Evolutionary conservation across 139 green algal genomes (phyloP).

Genomic region (Choricystis sp.): DNA sequence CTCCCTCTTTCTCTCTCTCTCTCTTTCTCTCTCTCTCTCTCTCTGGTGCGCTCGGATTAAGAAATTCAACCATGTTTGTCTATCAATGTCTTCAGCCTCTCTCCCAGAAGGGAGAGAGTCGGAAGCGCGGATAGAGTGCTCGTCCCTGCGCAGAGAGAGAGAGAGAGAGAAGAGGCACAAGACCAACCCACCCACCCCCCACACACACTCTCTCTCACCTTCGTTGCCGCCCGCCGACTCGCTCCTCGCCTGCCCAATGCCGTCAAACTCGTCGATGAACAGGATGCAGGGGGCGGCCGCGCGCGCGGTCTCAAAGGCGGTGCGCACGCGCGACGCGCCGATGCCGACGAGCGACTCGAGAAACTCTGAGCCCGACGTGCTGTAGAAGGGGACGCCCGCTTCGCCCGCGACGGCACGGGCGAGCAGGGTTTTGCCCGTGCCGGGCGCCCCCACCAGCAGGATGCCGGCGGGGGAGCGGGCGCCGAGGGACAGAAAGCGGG

Average conservation of each 20-base stretch:
- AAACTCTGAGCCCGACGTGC: constrained; percentile 39
- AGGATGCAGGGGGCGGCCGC: constrained; percentile 69
- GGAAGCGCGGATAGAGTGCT: neutral
- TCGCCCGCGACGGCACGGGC: constrained; percentile 61
- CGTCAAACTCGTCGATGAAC: constrained; percentile 98
- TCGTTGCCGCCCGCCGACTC: constrained; percentile 39
- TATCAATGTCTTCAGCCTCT: neutral
- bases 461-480: constrained; percentile 44
- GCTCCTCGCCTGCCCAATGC: constrained; percentile 52
- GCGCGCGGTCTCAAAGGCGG: constrained; percentile 40
- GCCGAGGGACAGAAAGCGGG: constrained; percentile 37
- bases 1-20: neutral
- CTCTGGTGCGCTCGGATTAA: neutral
- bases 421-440: constrained; percentile 46
- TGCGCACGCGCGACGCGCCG: constrained; percentile 38
- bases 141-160: neutral
- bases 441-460: constrained; percentile 43
- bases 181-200: neutral
- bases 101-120: neutral
- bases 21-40: neutral
- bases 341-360: constrained; percentile 53
- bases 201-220: constrained; percentile 10
- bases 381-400: constrained; percentile 49
- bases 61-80: neutral
- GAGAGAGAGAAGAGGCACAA: neutral